Evolutionary conservation across 768 basidiomycete species (phyloP).

Genomic region (Amanita subjunquillea): DNA sequence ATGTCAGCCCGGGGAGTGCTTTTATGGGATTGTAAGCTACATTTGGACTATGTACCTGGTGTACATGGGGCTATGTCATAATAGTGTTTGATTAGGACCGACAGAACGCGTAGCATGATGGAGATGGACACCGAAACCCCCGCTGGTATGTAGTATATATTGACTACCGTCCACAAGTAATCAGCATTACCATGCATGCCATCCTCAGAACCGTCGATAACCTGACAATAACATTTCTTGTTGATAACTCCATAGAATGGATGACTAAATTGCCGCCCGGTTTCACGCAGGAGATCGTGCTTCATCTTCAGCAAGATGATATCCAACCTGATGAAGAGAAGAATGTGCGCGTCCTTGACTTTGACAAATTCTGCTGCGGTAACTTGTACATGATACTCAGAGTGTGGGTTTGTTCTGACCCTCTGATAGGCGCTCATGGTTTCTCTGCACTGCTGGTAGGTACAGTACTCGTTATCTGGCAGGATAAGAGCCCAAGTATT

Average conservation of each 20-base stretch:
- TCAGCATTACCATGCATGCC: not conserved
- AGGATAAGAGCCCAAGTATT: not conserved
- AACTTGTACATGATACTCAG: conserved; percentile 3
- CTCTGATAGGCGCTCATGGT: conserved; percentile 61
- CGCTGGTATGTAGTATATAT: not conserved
- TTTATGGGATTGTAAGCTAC: not conserved
- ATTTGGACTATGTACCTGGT: not conserved
- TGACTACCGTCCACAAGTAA: not conserved
- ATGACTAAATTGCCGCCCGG: conserved; percentile 73
- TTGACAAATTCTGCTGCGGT: conserved; percentile 61
- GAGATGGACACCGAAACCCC: too few relatives aligned
- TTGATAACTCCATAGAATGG: conserved; percentile 81
- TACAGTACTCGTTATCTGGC: not conserved
- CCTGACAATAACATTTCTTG: conserved; percentile 50
- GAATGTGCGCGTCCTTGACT: conserved; percentile 56
- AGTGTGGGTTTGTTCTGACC: not conserved
- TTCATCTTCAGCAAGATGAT: conserved; percentile 42
- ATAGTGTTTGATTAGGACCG: too few relatives aligned
- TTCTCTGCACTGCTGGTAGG: conserved; percentile 72
- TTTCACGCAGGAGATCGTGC: conserved; percentile 60
- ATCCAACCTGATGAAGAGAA: conserved; percentile 28
- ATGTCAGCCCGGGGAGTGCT: too few relatives aligned
- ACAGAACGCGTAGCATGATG: too few relatives aligned
- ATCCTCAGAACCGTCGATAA: conserved; percentile 21
- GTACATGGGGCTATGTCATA: not conserved